A percentile compares a stretch with the other conserved stretches of the same genome.
phyloP scores from a whole-genome alignment of 805 yeast genomes.

The Spathaspora passalidarum region DNA sequence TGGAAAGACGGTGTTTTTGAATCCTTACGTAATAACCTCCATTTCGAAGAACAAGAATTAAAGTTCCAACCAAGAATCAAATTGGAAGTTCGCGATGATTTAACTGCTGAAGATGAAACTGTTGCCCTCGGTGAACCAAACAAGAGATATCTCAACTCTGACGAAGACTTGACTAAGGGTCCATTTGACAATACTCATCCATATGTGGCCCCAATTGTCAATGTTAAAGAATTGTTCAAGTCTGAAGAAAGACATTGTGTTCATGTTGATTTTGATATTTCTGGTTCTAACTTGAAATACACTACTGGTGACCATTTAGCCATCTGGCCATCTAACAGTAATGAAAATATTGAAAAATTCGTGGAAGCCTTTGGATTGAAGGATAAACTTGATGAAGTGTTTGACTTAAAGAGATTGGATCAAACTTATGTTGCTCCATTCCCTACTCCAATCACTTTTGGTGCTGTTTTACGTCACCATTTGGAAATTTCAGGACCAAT shows the following conservation, averaged over 20 bases:
- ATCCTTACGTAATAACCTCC: conserved; percentile 57
- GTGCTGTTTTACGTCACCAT: conserved; percentile 78
- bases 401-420: conserved; percentile 68
- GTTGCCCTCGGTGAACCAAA: conserved; percentile 79
- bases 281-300: conserved; percentile 72
- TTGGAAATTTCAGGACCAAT: conserved; percentile 91
- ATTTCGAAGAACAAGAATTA: conserved; percentile 77
- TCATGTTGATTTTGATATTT: conserved; percentile 84
- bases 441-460: conserved; percentile 86
- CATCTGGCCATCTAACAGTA: conserved; percentile 87
- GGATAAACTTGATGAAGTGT: conserved; percentile 50
- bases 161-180: conserved; percentile 48
- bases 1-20: conserved; percentile 86
- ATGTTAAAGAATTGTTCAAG: conserved; percentile 68
- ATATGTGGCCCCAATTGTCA: conserved; percentile 64
- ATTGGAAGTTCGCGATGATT: conserved; percentile 33
- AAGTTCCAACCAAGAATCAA: conserved; percentile 69
- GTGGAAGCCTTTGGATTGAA: conserved; percentile 59
- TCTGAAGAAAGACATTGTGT: conserved; percentile 70
- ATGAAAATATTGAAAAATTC: conserved; percentile 69
- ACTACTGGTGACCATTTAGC: conserved; percentile 97
- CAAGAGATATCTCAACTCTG: conserved; percentile 34
- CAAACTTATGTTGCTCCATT: conserved; percentile 61
- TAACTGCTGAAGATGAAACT: conserved; percentile 26
- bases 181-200: conserved; percentile 86